Base-by-base conservation (phyloP, 495 filamentous ascomycete genomes). In the Penicillium diatomitis region DNA sequence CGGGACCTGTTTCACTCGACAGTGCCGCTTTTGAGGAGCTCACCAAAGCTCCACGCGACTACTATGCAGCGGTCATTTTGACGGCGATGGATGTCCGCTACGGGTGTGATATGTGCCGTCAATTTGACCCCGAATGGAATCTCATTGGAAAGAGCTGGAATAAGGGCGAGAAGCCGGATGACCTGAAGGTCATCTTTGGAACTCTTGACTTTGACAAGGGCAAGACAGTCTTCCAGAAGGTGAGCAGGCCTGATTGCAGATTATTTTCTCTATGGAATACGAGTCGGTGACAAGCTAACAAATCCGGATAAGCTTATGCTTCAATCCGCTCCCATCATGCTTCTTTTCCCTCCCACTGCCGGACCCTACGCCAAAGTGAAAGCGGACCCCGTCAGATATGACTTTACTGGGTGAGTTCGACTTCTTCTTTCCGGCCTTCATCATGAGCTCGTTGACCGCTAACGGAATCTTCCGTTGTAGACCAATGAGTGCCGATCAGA, bases 121-220 rank as follows among this genome's bases (percentile, higher is more conserved):
- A 94, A 46, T 96, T 97, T 68, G 83, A 92, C 60, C 85, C 92
- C 1, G 94, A 99, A 68, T 99, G 89, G 84, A 87, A 95, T 28
- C 64, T 99, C 27, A 77, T 99, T 32, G 77, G 80, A 10, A 86
- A 79, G 61, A 94, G 88, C 72, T 99, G 92, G 92, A 76, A 75
- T 50, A 86, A 82, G 60, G 88, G 86, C 3, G 82, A 89, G 64
- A 87, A 84, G 68, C 65, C 73, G 32, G 85, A 80, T 37, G 83
- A 83, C 30, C 80, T 86, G 35, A 75, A 85, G 46, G 54, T 95
- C 47, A 60, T 96, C 43, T 95, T 88, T 70, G 87, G 81, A 32
- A 94, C 89, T 9, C 72, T 97, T 52, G 92, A 99, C 57, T 99
- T 97, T 61, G 62, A 71, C 31, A 82, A 95, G 55, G 92, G 91